These are phyloP conservation scores for Sesbania bispinosa DNA, from an alignment of 306 rosid genomes.

Conservation along the genomic window DNA sequence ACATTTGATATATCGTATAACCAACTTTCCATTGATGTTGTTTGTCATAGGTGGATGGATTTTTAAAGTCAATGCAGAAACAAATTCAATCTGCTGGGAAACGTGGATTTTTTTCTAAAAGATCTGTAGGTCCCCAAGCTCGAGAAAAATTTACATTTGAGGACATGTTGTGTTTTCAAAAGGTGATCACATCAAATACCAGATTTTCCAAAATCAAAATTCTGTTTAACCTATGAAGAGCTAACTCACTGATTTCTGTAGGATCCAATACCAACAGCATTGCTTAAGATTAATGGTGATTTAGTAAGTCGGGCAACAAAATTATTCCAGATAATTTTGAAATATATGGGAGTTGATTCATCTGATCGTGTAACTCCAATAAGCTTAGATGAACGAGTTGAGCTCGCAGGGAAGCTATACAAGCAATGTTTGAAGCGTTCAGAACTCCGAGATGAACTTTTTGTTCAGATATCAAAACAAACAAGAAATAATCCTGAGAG, in stretches of 20 bases:
- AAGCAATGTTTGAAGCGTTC: conserved; percentile 89
- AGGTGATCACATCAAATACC: conserved; percentile 42
- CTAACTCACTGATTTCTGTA: conserved; percentile 28
- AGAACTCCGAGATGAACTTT: conserved; percentile 93
- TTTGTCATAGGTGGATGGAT: conserved; percentile 77
- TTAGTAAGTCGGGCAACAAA: conserved; percentile 82
- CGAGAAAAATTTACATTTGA: conserved; percentile 81
- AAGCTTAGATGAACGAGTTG: conserved; percentile 77
- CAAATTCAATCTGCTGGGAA: conserved; percentile 96
- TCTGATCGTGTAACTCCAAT: conserved; percentile 62
- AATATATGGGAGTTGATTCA: conserved; percentile 86
- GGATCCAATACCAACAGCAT: conserved; percentile 89
- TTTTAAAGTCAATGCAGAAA: conserved; percentile 84
- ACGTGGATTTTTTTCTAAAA: conserved; percentile 86
- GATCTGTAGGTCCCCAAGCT: conserved; percentile 70
- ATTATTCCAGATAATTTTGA: conserved; percentile 80
- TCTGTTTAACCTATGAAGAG: background rate
- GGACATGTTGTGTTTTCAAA: conserved; percentile 95
- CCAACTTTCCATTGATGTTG: background rate
- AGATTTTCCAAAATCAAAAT: background rate
- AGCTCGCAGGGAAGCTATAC: conserved; percentile 76
- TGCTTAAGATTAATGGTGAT: conserved; percentile 79
- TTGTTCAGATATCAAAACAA: conserved; percentile 89
- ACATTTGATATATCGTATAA: too few relatives aligned
- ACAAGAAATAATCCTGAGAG: conserved; percentile 89